These are phyloP conservation scores for Petrea volubilis DNA, from an alignment of 257 asterid species.

Conservation along the genomic window DNA sequence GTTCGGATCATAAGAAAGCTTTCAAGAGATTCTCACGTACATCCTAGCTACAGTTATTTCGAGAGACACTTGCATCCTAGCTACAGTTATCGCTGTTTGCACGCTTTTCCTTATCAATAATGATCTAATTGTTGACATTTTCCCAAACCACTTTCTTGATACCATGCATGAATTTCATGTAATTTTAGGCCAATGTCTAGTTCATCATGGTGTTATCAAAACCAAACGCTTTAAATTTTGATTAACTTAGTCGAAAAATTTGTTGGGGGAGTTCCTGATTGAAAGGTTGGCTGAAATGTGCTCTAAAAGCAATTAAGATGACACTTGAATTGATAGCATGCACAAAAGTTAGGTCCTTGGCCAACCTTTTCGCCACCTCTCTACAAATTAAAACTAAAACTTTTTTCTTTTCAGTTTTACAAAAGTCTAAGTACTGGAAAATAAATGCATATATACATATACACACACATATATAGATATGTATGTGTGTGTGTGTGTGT, in stretches of 20 bases:
- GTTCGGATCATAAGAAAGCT: conserved; percentile 83
- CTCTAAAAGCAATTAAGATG: conserved; percentile 19
- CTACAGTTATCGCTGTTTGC: conserved; percentile 97
- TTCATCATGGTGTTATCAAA: neutral
- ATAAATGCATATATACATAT: neutral
- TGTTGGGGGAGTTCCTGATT: no score
- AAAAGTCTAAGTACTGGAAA: conserved; percentile 17
- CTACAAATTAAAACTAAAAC: neutral
- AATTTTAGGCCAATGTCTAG: neutral
- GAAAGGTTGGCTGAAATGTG: conserved; percentile 18
- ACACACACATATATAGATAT: no score
- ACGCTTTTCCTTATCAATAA: conserved; percentile 70
- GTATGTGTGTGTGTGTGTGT: conserved; percentile 16
- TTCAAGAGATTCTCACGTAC: conserved; percentile 93
- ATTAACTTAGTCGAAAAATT: no score
- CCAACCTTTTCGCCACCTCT: conserved; percentile 22
- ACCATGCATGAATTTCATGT: neutral
- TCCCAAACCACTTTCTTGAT: neutral
- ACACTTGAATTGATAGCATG: neutral
- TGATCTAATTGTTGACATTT: neutral
- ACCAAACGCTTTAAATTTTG: conserved; percentile 7
- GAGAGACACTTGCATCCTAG: conserved; percentile 88
- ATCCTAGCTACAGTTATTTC: conserved; percentile 93
- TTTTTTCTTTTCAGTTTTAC: neutral
- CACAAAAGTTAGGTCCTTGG: neutral